These are phyloP conservation scores for Spathaspora hagerdaliae DNA, from an alignment of 805 yeast species.

Conservation along the genomic window DNA sequence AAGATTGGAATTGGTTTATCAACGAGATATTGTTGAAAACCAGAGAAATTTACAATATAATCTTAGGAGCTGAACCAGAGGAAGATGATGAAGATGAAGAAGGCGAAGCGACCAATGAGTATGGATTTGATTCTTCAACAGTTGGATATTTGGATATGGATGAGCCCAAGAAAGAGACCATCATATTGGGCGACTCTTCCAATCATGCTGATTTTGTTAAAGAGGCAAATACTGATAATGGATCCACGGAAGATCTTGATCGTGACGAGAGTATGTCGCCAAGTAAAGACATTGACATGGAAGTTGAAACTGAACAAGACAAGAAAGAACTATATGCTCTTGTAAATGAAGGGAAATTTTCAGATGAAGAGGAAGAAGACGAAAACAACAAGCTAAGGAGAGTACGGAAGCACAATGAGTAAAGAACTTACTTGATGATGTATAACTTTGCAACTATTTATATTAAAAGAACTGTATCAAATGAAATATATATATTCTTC, in stretches of 20 bases:
- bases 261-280: constrained; percentile 1
- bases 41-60: constrained; percentile 54
- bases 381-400: constrained; percentile 38
- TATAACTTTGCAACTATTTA: background rate
- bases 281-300: constrained; percentile 1
- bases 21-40: constrained; percentile 46
- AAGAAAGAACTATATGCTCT: constrained; percentile 11
- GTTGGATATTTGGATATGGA: constrained; percentile 38
- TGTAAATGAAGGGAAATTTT: constrained; percentile 31
- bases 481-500: too few species aligned
- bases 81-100: constrained; percentile 11
- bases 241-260: background rate
- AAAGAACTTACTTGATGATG: background rate
- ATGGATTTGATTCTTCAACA: constrained; percentile 29
- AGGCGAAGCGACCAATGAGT: constrained; percentile 8
- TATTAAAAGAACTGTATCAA: background rate
- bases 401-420: constrained; percentile 33
- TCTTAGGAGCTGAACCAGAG: constrained; percentile 45
- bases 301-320: constrained; percentile 17
- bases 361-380: constrained; percentile 26
- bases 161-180: constrained; percentile 19
- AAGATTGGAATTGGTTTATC: constrained; percentile 50
- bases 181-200: constrained; percentile 31
- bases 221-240: constrained; percentile 10
- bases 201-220: constrained; percentile 31